phyloP scores from a whole-genome alignment of 2,329 filamentous ascomycete species.

The Exophiala bonariae region DNA sequence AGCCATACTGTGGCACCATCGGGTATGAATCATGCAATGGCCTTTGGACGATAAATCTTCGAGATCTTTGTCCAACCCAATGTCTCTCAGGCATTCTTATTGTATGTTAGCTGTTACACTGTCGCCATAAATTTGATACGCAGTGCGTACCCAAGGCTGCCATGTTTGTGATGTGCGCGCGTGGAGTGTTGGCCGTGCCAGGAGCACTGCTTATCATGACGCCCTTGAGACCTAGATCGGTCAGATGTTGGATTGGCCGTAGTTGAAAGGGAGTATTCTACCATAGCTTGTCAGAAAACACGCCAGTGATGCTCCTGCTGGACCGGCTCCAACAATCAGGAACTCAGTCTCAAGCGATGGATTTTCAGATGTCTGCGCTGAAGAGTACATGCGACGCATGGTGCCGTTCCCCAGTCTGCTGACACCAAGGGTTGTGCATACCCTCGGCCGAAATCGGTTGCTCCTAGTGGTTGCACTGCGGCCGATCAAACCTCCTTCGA shows the following conservation, averaged over 20 bases:
- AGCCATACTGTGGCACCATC: conserved; percentile 44
- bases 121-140: not conserved
- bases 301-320: conserved; percentile 55
- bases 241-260: not conserved
- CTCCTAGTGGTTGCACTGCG: too few relatives aligned
- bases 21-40: conserved; percentile 38
- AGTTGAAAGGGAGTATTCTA: conserved; percentile 3
- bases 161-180: conserved; percentile 24
- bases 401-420: too few relatives aligned
- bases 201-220: conserved; percentile 14
- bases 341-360: conserved; percentile 26
- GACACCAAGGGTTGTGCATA: too few relatives aligned
- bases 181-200: conserved; percentile 18
- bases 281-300: conserved; percentile 42
- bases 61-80: conserved; percentile 41
- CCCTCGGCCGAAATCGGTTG: too few relatives aligned
- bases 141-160: conserved; percentile 23
- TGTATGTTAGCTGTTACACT: not conserved
- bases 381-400: not conserved
- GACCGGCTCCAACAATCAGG: conserved; percentile 54
- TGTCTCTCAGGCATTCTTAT: conserved; percentile 44
- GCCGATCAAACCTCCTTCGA: too few relatives aligned
- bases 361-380: not conserved
- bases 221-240: conserved; percentile 11
- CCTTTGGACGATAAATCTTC: conserved; percentile 31